Evolutionary conservation across 768 basidiomycete genomes (phyloP).

Genomic region (Podaxis sp.): DNA sequence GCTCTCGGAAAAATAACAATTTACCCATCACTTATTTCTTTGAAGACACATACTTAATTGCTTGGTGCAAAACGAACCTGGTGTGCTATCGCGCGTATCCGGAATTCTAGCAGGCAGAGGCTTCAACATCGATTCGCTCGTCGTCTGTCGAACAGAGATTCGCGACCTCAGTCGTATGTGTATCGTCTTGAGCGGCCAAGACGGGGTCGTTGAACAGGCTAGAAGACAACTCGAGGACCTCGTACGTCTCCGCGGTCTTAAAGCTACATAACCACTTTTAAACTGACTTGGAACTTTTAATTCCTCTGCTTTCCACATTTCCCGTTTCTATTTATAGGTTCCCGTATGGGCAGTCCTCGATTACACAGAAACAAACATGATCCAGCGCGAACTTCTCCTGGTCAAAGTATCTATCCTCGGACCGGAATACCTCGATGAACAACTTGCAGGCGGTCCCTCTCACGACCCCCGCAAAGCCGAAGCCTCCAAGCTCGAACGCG

Average conservation of each 20-base stretch:
- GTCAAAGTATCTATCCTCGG: conserved; percentile 97
- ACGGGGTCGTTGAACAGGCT: conserved; percentile 97
- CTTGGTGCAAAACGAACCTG: conserved; percentile 98
- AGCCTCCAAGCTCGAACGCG: conserved; percentile 62
- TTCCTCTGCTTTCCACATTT: not conserved
- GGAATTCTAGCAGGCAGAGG: conserved; percentile 96
- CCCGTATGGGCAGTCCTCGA: conserved; percentile 99
- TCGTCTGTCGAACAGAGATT: conserved; percentile 97
- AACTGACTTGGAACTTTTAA: not conserved
- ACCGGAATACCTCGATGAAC: conserved; percentile 93
- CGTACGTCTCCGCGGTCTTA: conserved; percentile 46
- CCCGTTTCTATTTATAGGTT: conserved; percentile 53
- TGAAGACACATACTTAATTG: conserved; percentile 93
- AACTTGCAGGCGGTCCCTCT: conserved; percentile 81
- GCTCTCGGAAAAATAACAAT: not conserved
- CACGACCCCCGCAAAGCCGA: conserved; percentile 64
- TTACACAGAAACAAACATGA: conserved; percentile 90
- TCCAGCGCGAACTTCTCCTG: conserved; percentile 91
- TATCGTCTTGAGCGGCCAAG: conserved; percentile 94
- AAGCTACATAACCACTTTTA: not conserved
- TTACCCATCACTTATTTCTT: conserved; percentile 16
- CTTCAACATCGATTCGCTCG: conserved; percentile 98
- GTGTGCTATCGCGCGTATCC: conserved; percentile 97
- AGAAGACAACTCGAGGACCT: conserved; percentile 94
- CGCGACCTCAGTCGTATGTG: conserved; percentile 97